Percentiles rank a stretch among this genome's conserved stretches.
Conservation (phyloP, 768 basidiomycete genomes). For the Tulasnella calospora region DNA sequence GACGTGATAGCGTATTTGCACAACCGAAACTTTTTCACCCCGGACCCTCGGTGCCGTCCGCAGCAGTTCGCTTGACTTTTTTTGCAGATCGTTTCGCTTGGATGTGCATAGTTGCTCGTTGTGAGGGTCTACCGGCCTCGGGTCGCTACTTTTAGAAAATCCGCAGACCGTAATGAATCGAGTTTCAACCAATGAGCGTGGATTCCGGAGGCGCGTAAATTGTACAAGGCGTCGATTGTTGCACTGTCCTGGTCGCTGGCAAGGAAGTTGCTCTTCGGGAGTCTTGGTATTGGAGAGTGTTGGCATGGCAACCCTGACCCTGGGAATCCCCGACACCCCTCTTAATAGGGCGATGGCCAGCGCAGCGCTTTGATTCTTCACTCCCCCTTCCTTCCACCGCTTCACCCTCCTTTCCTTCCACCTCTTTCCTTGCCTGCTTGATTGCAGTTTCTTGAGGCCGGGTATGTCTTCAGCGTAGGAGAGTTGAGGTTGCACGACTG, state of each 20-base stretch:
- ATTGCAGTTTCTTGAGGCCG: conserved; percentile 5
- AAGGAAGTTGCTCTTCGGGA: neutral
- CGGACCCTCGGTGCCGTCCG: neutral
- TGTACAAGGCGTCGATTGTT: neutral
- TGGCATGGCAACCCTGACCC: conserved; percentile 16
- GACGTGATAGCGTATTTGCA: neutral
- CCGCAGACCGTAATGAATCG: neutral
- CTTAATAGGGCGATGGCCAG: neutral
- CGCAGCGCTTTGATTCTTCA: neutral
- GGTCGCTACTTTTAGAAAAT: neutral
- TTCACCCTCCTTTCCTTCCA: neutral
- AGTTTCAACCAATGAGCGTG: neutral
- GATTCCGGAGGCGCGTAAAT: neutral
- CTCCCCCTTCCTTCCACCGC: neutral
- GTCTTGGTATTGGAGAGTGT: neutral
- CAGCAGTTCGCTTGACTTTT: neutral
- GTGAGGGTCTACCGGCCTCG: neutral
- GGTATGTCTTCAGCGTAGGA: neutral
- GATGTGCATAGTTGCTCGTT: neutral
- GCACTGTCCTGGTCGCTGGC: neutral
- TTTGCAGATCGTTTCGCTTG: neutral
- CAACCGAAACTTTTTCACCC: neutral
- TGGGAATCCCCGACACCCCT: neutral
- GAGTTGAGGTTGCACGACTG: neutral
- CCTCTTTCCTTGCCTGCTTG: conserved; percentile 8